Conservation (phyloP, 2,329 filamentous ascomycete genomes). For the Lanzia echinophila region DNA sequence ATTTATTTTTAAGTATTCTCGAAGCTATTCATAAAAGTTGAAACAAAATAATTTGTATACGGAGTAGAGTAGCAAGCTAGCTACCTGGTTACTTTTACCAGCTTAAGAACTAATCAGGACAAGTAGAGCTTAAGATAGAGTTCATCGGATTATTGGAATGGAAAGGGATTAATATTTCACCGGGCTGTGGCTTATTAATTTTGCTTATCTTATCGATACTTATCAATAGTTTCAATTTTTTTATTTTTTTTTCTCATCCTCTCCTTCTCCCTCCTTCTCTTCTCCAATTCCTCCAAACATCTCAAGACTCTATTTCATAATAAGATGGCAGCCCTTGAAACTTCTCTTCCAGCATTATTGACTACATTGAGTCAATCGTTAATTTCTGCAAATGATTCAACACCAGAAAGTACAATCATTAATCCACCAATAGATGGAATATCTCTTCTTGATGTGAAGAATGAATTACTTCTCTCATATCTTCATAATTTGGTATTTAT, state of each 20-base stretch:
- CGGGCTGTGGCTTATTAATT: slow-evolving; percentile 1
- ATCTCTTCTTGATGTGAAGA: slow-evolving; percentile 91
- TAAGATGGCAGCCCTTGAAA: slow-evolving; percentile 40
- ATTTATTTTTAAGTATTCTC: too few relatives aligned
- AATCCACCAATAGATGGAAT: slow-evolving; percentile 79
- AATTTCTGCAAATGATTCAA: slow-evolving; percentile 54
- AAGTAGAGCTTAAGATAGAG: not conserved
- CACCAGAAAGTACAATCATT: slow-evolving; percentile 55
- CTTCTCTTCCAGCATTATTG: slow-evolving; percentile 44
- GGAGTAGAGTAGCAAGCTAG: too few relatives aligned
- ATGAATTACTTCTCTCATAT: slow-evolving; percentile 94
- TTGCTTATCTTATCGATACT: slow-evolving; percentile 5
- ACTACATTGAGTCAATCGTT: slow-evolving; percentile 53
- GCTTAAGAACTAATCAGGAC: not conserved
- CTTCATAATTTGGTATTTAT: slow-evolving; percentile 89
- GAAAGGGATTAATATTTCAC: slow-evolving; percentile 15
- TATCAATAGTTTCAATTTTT: too few relatives aligned
- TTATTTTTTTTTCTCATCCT: not conserved
- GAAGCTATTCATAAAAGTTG: too few relatives aligned
- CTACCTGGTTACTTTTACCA: not conserved
- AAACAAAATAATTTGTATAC: not conserved
- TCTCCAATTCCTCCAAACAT: not conserved
- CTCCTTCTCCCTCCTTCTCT: not conserved
- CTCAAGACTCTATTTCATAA: too few relatives aligned
- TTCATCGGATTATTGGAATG: not conserved